Evolutionary conservation across 352 stramenopile species (phyloP).

Genomic region (Pythium monospermum): DNA sequence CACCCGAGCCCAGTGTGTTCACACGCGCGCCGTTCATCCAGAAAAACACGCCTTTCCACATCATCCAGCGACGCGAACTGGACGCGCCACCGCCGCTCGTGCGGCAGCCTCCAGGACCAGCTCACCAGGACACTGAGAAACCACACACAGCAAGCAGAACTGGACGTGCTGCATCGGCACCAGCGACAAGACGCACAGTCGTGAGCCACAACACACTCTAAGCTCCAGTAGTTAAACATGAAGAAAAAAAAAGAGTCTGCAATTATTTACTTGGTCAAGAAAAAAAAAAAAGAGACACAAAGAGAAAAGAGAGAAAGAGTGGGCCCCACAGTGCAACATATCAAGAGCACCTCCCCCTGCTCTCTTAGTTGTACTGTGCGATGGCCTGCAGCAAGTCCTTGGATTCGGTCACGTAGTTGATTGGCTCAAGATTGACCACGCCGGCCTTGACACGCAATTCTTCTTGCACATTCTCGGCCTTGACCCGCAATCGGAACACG

Average conservation of each 20-base stretch:
- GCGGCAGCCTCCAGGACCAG: neutral
- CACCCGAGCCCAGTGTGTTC: slow-evolving; percentile 53
- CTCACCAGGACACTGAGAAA: neutral
- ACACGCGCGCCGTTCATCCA: slow-evolving; percentile 42
- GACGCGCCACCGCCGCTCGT: slow-evolving; percentile 14
- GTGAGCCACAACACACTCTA: too few species aligned
- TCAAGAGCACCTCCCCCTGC: too few species aligned
- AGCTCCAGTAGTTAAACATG: too few species aligned
- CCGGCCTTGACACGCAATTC: slow-evolving; percentile 93
- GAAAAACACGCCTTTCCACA: slow-evolving; percentile 46
- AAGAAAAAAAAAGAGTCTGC: too few species aligned
- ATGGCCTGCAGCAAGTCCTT: slow-evolving; percentile 92
- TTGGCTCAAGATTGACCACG: slow-evolving; percentile 87
- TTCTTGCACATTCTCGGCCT: slow-evolving; percentile 96
- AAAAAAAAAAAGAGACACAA: too few species aligned
- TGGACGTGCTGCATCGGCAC: too few species aligned
- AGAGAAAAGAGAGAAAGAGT: too few species aligned
- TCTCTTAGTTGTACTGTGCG: slow-evolving; percentile 69
- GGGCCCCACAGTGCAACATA: too few species aligned
- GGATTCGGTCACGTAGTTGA: slow-evolving; percentile 93
- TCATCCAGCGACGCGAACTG: slow-evolving; percentile 52
- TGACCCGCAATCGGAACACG: slow-evolving; percentile 87
- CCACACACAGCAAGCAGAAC: neutral
- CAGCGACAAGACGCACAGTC: too few species aligned
- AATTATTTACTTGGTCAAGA: too few species aligned